Evolutionary conservation across 1,139 yeast species (phyloP).

Genomic region (Suzukiozyma palmioleophila): DNA sequence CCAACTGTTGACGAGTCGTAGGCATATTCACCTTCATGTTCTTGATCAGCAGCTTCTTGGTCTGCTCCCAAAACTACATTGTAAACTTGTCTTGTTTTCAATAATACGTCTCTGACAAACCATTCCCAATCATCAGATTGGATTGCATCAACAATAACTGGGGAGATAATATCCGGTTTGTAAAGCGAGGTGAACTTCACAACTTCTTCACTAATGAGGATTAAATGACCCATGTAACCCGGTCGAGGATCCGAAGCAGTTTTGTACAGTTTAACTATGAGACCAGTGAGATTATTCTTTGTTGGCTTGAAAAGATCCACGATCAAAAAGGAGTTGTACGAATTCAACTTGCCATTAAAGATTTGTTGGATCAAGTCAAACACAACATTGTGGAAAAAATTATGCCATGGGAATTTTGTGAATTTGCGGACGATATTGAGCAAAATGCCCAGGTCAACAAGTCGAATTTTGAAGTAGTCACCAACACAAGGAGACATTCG

Average conservation of each 20-base stretch:
- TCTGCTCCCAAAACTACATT: slow-evolving; percentile 45
- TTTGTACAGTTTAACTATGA: slow-evolving; percentile 30
- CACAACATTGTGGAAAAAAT: slow-evolving; percentile 48
- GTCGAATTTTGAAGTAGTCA: slow-evolving; percentile 39
- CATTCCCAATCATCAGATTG: slow-evolving; percentile 40
- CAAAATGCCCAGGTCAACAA: slow-evolving; percentile 38
- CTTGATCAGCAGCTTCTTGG: slow-evolving; percentile 14
- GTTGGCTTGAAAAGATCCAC: slow-evolving; percentile 35
- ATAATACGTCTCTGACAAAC: slow-evolving; percentile 40
- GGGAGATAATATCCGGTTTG: slow-evolving; percentile 46
- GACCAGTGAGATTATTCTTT: slow-evolving; percentile 28
- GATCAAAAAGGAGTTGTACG: slow-evolving; percentile 44
- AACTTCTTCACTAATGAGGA: slow-evolving; percentile 71
- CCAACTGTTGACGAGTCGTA: slow-evolving; percentile 35
- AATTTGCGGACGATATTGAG: slow-evolving; percentile 32
- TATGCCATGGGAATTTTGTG: slow-evolving; percentile 43
- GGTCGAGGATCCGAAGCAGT: slow-evolving; percentile 30
- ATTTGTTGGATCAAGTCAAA: slow-evolving; percentile 47
- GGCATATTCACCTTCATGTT: slow-evolving; percentile 15
- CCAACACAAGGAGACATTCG: slow-evolving; percentile 39
- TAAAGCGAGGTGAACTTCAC: slow-evolving; percentile 46
- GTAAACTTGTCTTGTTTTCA: slow-evolving; percentile 44
- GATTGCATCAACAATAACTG: slow-evolving; percentile 36
- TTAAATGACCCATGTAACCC: slow-evolving; percentile 60
- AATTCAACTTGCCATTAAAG: slow-evolving; percentile 45